Evolutionary conservation across 75 land plant genomes (phyloP), one percentile per base, ranked within the genome.

Genomic region (Picea sitchensis): DNA sequence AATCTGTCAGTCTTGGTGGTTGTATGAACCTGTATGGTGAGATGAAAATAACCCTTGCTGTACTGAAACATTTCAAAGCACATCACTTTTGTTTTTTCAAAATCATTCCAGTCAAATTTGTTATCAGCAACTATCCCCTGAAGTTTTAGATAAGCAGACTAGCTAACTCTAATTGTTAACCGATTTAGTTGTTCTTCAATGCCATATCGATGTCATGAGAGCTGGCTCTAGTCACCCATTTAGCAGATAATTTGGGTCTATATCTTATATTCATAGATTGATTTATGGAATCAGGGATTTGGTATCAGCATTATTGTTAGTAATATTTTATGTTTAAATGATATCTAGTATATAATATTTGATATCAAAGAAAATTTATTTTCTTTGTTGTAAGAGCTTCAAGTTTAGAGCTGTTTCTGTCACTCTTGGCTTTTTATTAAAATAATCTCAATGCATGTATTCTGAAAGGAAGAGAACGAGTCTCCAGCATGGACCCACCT

Each of bases 401-500:
- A 38, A 69, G 9, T 15, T 2, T 38, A 0, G 8, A 38, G 79
- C 75, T 32, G 47, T 38, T 69, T 30, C 23, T 71, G 23, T 56
- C 34, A 51, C 75, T 23, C 34, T 72, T 36, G 23, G 68, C 34
- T 60, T 60, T 6, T 51, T 38, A 31, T 36, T 1, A n/a, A 18
- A 60, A 15, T 77, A 34, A 38, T 69, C 73, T 38, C 38, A 69
- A 59, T 79, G 56, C 78, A 57, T 83, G 76, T 77, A 4, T 92
- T 93, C 83, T 91, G 89, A 81, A 92, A 92, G 98, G 86, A 85
- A 95, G 99, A 94, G 85, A 90, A 86, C 81, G 99, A 96, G 84
- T 78, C 90, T 30, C 94, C 99, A 68, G 94, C 92, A 64, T 96
- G 98, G 99, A 94, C 98, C 21, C 95, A 91, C 68, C 80, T 96